These are phyloP conservation scores for Talaromyces amestolkiae DNA, from an alignment of 2,329 filamentous ascomycete species.

Conservation along the genomic window DNA sequence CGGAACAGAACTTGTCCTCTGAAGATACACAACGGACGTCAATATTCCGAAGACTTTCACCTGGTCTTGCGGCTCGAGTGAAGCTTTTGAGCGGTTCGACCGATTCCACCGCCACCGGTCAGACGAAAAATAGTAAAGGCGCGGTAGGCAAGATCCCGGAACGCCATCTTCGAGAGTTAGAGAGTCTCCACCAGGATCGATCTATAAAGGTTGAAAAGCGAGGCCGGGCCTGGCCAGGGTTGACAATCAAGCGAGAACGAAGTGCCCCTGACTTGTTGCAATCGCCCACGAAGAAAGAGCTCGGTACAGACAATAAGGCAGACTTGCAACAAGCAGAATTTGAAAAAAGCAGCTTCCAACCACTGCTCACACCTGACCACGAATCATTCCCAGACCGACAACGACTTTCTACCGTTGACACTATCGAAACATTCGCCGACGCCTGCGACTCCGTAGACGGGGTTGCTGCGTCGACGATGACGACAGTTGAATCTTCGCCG, in stretches of 20 bases:
- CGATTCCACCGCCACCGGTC: slow-evolving; percentile 21
- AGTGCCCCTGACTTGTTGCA: slow-evolving; percentile 24
- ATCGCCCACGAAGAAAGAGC: slow-evolving; percentile 19
- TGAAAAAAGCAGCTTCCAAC: slow-evolving; percentile 3
- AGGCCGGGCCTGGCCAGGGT: slow-evolving; percentile 37
- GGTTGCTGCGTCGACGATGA: slow-evolving; percentile 28
- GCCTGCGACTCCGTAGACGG: slow-evolving; percentile 18
- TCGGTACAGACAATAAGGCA: background rate
- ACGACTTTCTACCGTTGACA: slow-evolving; percentile 1
- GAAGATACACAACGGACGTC: slow-evolving; percentile 33
- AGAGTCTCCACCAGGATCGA: slow-evolving; percentile 38
- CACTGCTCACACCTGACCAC: background rate
- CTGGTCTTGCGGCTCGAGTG: slow-evolving; percentile 43
- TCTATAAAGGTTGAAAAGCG: slow-evolving; percentile 40
- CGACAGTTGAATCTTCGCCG: slow-evolving; percentile 27
- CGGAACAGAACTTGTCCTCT: slow-evolving; percentile 21
- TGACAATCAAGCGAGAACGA: slow-evolving; percentile 20
- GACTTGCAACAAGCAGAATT: background rate
- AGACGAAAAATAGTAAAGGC: slow-evolving; percentile 20
- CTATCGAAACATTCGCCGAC: slow-evolving; percentile 14
- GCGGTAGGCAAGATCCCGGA: slow-evolving; percentile 41
- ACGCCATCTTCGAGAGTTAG: slow-evolving; percentile 42
- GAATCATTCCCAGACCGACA: background rate
- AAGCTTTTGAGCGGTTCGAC: slow-evolving; percentile 41
- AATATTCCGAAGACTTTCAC: slow-evolving; percentile 43